Conservation (phyloP, 1,284 basidiomycete genomes). For the Meira miltonrushii region DNA sequence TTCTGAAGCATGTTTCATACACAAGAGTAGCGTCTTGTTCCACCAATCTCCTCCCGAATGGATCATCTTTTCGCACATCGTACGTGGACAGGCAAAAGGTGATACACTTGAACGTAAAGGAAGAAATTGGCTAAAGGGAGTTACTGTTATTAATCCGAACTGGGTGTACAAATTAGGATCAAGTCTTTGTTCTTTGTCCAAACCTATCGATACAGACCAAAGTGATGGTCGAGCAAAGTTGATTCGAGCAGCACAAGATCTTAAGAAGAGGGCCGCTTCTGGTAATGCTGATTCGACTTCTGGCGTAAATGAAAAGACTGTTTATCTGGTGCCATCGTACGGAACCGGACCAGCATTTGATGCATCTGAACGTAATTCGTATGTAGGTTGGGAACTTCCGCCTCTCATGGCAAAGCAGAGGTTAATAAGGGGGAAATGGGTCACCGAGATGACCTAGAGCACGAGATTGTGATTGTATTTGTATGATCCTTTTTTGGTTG, state of each 20-base stretch:
- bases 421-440: conserved; percentile 42
- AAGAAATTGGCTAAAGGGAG: conserved; percentile 36
- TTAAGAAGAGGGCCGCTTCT: not conserved
- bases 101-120: conserved; percentile 11
- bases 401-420: conserved; percentile 39
- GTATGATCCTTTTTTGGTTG: not conserved
- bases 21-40: conserved; percentile 77
- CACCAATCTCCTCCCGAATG: conserved; percentile 74
- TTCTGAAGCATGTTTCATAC: conserved; percentile 81
- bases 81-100: conserved; percentile 6
- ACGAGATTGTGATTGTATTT: conserved; percentile 4
- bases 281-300: not conserved
- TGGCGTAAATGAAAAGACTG: conserved; percentile 16
- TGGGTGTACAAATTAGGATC: conserved; percentile 81
- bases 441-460: conserved; percentile 17
- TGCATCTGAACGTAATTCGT: conserved; percentile 25
- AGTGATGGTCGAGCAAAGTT: conserved; percentile 9
- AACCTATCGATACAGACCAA: conserved; percentile 57
- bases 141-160: conserved; percentile 66
- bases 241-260: conserved; percentile 3
- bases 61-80: conserved; percentile 70
- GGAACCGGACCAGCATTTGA: conserved; percentile 39
- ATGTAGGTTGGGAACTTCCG: conserved; percentile 46
- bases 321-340: conserved; percentile 43
- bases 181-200: conserved; percentile 79